phyloP scores from a whole-genome alignment of 2,329 filamentous ascomycete genomes.

The Ophiostoma tasmaniense region DNA sequence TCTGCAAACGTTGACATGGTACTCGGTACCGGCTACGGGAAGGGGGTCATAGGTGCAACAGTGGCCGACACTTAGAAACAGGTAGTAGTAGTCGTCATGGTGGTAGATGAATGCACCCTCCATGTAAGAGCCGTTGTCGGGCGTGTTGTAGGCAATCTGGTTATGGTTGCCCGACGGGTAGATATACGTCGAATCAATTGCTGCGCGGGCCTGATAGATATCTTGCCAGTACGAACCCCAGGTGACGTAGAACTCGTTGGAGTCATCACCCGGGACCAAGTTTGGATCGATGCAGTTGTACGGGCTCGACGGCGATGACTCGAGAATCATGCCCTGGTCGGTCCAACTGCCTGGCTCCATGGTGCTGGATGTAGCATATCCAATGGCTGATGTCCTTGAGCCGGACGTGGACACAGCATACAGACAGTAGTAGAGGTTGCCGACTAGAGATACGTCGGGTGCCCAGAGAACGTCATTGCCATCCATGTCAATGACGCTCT shows the following conservation, averaged over 20 bases:
- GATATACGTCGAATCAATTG: conserved; percentile 33
- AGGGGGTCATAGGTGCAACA: conserved; percentile 16
- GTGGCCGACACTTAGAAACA: conserved; percentile 53
- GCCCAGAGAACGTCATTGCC: conserved; percentile 38
- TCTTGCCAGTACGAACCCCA: conserved; percentile 54
- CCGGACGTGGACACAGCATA: conserved; percentile 56
- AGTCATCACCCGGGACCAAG: conserved; percentile 38
- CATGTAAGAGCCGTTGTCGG: conserved; percentile 28
- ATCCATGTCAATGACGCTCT: conserved; percentile 32
- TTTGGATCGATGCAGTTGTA: conserved; percentile 57
- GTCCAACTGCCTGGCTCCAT: conserved; percentile 50
- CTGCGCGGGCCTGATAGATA: conserved; percentile 38
- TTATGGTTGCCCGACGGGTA: background rate
- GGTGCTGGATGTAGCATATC: conserved; percentile 25
- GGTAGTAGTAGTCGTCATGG: conserved; percentile 50
- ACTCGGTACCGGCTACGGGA: conserved; percentile 37
- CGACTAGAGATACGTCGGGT: conserved; percentile 42
- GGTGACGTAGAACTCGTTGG: conserved; percentile 24
- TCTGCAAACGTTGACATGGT: conserved; percentile 58
- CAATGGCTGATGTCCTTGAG: conserved; percentile 39
- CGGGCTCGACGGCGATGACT: conserved; percentile 26
- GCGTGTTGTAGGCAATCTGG: conserved; percentile 17
- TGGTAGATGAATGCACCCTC: conserved; percentile 52
- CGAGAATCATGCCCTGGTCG: conserved; percentile 50
- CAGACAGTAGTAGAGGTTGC: conserved; percentile 20